A percentile compares a stretch with the other conserved stretches of the same genome.
phyloP scores from a whole-genome alignment of 306 rosid genomes.

The Gynostemma pentaphyllum region DNA sequence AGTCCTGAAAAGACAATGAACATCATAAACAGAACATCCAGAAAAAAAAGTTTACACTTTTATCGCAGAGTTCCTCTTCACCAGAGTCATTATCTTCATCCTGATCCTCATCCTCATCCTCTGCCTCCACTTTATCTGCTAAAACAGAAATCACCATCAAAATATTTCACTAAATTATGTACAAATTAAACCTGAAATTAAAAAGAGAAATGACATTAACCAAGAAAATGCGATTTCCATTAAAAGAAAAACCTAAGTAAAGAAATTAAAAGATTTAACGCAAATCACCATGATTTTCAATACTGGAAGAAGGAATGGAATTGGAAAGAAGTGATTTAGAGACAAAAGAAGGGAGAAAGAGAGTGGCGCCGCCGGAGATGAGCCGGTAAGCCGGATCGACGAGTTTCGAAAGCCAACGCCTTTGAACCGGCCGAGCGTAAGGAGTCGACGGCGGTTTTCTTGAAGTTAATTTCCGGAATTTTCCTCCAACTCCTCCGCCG shows the following conservation, averaged over 20 bases:
- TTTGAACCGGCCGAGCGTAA: conserved; percentile 29
- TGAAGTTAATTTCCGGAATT: conserved; percentile 22
- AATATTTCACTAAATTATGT: not conserved
- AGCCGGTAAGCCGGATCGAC: conserved; percentile 74
- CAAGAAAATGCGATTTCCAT: not conserved
- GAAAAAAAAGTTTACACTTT: conserved; percentile 8
- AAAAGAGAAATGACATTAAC: not conserved
- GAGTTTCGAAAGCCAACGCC: conserved; percentile 56
- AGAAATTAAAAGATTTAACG: not conserved
- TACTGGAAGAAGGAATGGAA: conserved; percentile 11
- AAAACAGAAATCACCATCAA: not conserved
- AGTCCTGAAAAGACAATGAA: not conserved
- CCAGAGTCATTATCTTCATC: conserved; percentile 12
- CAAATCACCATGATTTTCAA: conserved; percentile 28
- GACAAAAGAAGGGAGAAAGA: conserved; percentile 43
- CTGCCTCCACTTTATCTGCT: conserved; percentile 18
- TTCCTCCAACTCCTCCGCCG: conserved; percentile 38
- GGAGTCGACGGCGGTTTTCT: conserved; percentile 31
- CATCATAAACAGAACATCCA: not conserved
- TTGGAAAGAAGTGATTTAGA: conserved; percentile 15
- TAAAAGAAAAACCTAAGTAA: not conserved
- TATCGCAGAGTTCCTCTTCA: conserved; percentile 1
- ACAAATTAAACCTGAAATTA: not conserved
- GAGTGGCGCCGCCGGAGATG: conserved; percentile 51
- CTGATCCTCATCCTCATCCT: conserved; percentile 6